Evolutionary conservation across 768 basidiomycete genomes (phyloP), one percentile per base, ranked within the genome.

Genomic region (Cystofilobasidium capitatum): DNA sequence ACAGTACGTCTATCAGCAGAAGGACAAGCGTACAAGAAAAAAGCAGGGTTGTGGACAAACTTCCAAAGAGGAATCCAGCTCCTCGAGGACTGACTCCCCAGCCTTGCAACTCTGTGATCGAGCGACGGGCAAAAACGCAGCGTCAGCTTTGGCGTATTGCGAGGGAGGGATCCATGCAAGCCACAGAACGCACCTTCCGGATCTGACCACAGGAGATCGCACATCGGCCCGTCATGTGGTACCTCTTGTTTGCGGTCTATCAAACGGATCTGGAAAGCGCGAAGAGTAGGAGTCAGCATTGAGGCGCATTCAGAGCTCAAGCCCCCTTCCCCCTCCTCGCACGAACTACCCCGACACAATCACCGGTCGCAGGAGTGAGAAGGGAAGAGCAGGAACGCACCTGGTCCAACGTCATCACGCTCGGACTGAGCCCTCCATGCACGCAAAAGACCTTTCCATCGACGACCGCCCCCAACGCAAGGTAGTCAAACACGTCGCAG

Each of bases 151-250:
- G 20, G 33, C 22, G 10, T 36, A 58, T 20, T 58, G 24, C 22
- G 45, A 68, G 66, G n/a, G 47, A 66, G 58, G 39, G 60, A 22
- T 35, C 65, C n/a, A 36, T 36, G 68, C 62, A 49, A 47, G 37
- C 55, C 58, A 39, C 59, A 72, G 22, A 40, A 75, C 82, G 71
- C 65, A 92, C 92, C 93, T 77, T 98, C 94, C 54, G 94, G 94
- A 80, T 98, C 94, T 68, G 93, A 96, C 94, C 94, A 98, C n/a
- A 98, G 81, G 2, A 98, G 81, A 78, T 98, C 94, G 74, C 94
- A 98, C 94, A 98, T 97, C 10, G 92, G 86, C 16, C 94, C 94
- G 75, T 98, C 94, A 76, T 98, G 94, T 33, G 94, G 94, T 29
- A 98, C 94, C 75, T 98, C 94, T 77, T 94, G 91, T 77, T 93